Evolutionary conservation across 2,329 filamentous ascomycete species (phyloP), one percentile per base, ranked within the genome.

Genomic region (Penicillium polonicum): DNA sequence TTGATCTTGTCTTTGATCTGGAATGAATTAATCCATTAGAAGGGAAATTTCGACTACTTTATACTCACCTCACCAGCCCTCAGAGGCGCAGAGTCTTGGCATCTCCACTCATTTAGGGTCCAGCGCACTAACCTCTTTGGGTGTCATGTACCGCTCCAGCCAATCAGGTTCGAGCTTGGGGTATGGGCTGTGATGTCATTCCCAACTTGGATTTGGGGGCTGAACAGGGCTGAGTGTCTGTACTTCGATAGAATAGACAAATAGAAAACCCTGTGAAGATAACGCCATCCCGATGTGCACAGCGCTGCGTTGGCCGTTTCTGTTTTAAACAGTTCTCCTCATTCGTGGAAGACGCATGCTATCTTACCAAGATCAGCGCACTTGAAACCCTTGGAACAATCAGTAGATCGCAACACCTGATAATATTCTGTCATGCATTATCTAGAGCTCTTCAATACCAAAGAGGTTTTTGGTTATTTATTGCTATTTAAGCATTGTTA

Each of bases 111-210:
- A 31, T 17, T 42, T 27, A 55, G n/a, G 10, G 25, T 48, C 23
- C 2, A 9, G 6, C 1, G 21, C 6, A 17, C 48, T 56, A 52
- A 39, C 57, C 48, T 17, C 10, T 44, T 55, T 45, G 17, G 48
- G 57, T 46, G 25, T 6, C 12, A 52, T 9, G 42, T 33, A 39
- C 33, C 57, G 57, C 48, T 44, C 6, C 8, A 23, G 12, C 48
- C 52, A 57, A 60, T 60, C 55, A 53, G 4, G 1, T 15, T 6
- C 0, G 15, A 17, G 12, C 1, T 12, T n/a, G 19, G 19, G 27
- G 5, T 3, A 4, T 13, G 19, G 19, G 44, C 17, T 12, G 38
- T 65, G 63, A 65, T 60, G 58, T 64, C 63, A 65, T 36, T 31
- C 17, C 23, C 15, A 31, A 31, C 2, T 17, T 48, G 2, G 29